These are phyloP conservation scores for Xylogone sp. DNA, from an alignment of 2,329 filamentous ascomycete genomes.

Conservation along the genomic window DNA sequence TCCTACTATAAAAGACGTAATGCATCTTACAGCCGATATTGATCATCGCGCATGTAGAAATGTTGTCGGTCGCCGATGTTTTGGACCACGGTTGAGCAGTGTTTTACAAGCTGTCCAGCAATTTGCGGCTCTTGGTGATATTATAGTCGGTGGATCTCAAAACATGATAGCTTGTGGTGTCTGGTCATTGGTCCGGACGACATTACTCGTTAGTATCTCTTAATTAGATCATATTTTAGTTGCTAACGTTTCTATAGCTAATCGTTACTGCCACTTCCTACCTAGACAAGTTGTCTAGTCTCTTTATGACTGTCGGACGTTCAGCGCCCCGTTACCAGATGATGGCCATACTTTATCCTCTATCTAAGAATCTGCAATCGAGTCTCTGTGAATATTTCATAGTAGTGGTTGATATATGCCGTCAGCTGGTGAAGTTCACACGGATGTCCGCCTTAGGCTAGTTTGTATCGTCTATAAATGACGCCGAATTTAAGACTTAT, in stretches of 20 bases:
- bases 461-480: constrained; percentile 27
- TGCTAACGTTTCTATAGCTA: constrained; percentile 21
- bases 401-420: constrained; percentile 35
- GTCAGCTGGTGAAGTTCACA: constrained; percentile 28
- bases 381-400: constrained; percentile 39
- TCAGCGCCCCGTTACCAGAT: constrained; percentile 35
- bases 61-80: too few species aligned
- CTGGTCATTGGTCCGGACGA: constrained; percentile 39
- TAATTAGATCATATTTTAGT: constrained; percentile 4
- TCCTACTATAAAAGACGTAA: constrained; percentile 32
- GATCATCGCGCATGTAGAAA: constrained; percentile 20
- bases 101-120: constrained; percentile 37
- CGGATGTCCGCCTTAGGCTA: constrained; percentile 29
- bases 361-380: constrained; percentile 32
- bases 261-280: constrained; percentile 28
- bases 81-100: constrained; percentile 38
- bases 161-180: constrained; percentile 41
- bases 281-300: constrained; percentile 34
- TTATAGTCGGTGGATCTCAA: constrained; percentile 38
- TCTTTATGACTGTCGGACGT: constrained; percentile 38
- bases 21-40: constrained; percentile 36
- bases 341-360: constrained; percentile 35
- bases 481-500: constrained; percentile 29
- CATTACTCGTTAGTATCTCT: constrained; percentile 31
- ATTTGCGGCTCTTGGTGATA: constrained; percentile 38